Evolutionary conservation across 768 basidiomycete genomes (phyloP), one percentile per base, ranked within the genome.

Genomic region (Suillus sp.): DNA sequence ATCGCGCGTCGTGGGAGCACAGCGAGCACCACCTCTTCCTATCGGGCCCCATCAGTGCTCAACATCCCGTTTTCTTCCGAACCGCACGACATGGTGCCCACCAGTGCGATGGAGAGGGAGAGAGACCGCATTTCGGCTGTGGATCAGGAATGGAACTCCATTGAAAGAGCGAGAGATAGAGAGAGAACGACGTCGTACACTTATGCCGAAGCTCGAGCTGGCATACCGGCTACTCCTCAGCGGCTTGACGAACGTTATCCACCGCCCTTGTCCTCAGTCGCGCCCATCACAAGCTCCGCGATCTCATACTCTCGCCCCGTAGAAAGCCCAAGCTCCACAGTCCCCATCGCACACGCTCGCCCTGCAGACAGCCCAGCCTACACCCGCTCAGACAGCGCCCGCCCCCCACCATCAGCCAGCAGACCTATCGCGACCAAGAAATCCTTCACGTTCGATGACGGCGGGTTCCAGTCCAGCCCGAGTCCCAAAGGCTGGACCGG

Each of bases 21-120:
- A 7, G 78, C 84, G 14, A 85, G 85, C 64, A 79, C 78, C 25
- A 77, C 78, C n/a, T 83, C 83, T 11, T 79, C 81, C 11, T 77
- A 78, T 58, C 82, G 83, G 14, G 74, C 80, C 1, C 71, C 80
- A 0, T 78, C 78, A 16, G 66, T 77, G 30, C 78, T 79, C 55
- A 76, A 77, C 20, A 78, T 81, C 60, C 71, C 76, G 16, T 78
- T 84, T 64, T 25, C 69, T 2, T 67, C 70, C 58, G 68, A 69
- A 9, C 70, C 67, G 56, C 69, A 71, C 30, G 68, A 47, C 48
- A 63, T 61, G 32, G 60, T 30, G 2, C 61, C 57, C n/a, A 45
- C n/a, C 9, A 63, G n/a, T 66, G 69, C 59, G 61, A 13, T 63
- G 30, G 75, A 77, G 30, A 64, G 71, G 11, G 75, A 75, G 50